Evolutionary conservation across 768 basidiomycete species (phyloP).

Genomic region (Rhodosporidiobolus sp.): DNA sequence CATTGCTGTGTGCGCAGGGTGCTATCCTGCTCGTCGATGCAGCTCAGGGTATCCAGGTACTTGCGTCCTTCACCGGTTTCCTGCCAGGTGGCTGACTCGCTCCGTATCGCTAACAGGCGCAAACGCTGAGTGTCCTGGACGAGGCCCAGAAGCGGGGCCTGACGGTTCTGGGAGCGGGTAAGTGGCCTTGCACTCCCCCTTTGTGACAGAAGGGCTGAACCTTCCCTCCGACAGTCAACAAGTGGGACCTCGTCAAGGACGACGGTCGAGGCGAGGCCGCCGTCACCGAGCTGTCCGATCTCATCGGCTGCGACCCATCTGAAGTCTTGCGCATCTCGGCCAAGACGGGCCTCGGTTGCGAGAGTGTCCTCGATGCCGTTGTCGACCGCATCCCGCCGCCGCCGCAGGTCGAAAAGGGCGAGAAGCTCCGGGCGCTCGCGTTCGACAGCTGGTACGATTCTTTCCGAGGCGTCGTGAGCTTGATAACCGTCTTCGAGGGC

Average conservation of each 20-base stretch:
- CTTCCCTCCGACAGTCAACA: constrained; percentile 31
- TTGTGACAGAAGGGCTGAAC: background rate
- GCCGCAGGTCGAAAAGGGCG: background rate
- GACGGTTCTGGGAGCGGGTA: constrained; percentile 47
- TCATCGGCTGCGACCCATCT: constrained; percentile 26
- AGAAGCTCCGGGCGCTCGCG: constrained; percentile 69
- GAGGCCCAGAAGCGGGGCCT: constrained; percentile 76
- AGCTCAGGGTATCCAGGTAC: constrained; percentile 73
- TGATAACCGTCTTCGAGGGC: constrained; percentile 78
- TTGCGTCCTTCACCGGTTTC: too few relatives aligned
- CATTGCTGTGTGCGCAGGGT: constrained; percentile 88
- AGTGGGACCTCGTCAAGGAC: constrained; percentile 41
- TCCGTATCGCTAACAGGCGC: too few relatives aligned
- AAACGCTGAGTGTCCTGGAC: constrained; percentile 92
- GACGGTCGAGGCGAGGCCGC: constrained; percentile 33
- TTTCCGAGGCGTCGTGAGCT: constrained; percentile 90
- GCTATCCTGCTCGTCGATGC: constrained; percentile 78
- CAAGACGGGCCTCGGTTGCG: constrained; percentile 83
- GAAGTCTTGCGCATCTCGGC: constrained; percentile 76
- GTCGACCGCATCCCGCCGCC: constrained; percentile 78
- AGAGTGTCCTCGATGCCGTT: constrained; percentile 71
- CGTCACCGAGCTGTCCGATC: constrained; percentile 31
- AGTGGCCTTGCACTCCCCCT: constrained; percentile 49
- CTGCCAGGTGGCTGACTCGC: too few relatives aligned
- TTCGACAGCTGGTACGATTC: constrained; percentile 87